phyloP scores from a whole-genome alignment of 306 rosid genomes.

The Albizia julibrissin region DNA sequence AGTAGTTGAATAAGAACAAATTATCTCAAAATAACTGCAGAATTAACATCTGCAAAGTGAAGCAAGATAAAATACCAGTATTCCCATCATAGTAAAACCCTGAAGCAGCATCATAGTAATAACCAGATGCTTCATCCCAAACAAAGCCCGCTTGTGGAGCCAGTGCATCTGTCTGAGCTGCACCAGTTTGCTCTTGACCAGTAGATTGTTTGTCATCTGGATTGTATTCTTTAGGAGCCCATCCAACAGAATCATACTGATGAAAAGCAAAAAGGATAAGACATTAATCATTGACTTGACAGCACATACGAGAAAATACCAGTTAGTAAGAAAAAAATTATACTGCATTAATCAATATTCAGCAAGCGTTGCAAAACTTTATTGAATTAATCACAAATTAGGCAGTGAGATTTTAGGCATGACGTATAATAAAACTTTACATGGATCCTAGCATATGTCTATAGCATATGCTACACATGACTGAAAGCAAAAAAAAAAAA shows the following conservation, averaged over 20 bases:
- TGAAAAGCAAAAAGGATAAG: slow-evolving; percentile 11
- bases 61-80: slow-evolving; percentile 60
- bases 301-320: neutral
- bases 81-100: slow-evolving; percentile 98
- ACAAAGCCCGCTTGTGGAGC: slow-evolving; percentile 96
- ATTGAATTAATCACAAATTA: neutral
- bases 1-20: neutral
- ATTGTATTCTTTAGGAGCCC: slow-evolving; percentile 98
- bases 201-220: slow-evolving; percentile 75
- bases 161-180: slow-evolving; percentile 47
- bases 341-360: slow-evolving; percentile 5
- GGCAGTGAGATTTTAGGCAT: slow-evolving; percentile 8
- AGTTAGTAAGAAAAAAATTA: neutral
- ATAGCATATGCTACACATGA: neutral
- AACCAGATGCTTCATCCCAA: slow-evolving; percentile 98
- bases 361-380: slow-evolving; percentile 23
- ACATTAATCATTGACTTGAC: slow-evolving; percentile 4
- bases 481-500: neutral
- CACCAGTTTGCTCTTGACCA: slow-evolving; percentile 57
- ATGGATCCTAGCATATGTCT: neutral
- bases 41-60: neutral
- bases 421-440: neutral
- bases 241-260: slow-evolving; percentile 95
- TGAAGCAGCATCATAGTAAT: slow-evolving; percentile 96
- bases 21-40: neutral